Evolutionary conservation across 2,329 filamentous ascomycete genomes (phyloP).

Genomic region (Fusarium globosum): DNA sequence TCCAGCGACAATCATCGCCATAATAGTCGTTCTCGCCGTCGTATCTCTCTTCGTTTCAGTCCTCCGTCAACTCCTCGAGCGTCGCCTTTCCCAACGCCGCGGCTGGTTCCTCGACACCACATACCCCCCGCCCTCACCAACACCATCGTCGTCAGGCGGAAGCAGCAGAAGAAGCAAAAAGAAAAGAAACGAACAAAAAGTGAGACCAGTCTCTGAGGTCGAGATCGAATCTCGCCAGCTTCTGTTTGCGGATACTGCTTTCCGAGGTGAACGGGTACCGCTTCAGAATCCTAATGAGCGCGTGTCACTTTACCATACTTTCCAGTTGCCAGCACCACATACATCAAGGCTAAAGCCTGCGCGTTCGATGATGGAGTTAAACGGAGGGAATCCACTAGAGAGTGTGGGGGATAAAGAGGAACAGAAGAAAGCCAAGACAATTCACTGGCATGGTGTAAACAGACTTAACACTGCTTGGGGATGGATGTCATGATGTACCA

Average conservation of each 20-base stretch:
- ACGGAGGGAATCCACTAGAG: conserved; percentile 35
- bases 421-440: conserved; percentile 37
- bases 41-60: conserved; percentile 36
- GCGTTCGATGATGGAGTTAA: conserved; percentile 43
- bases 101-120: conserved; percentile 32
- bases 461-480: conserved; percentile 45
- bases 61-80: conserved; percentile 30
- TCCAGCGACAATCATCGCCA: conserved; percentile 36
- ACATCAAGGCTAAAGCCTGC: conserved; percentile 35
- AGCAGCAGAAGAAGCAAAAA: conserved; percentile 8
- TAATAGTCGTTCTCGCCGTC: conserved; percentile 32
- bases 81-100: conserved; percentile 19
- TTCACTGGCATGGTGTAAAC: conserved; percentile 46
- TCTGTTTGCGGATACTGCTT: conserved; percentile 21
- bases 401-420: conserved; percentile 14
- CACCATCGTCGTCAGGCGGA: conserved; percentile 5
- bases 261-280: conserved; percentile 32
- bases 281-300: conserved; percentile 28
- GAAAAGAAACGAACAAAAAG: not conserved
- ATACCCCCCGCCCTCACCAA: conserved; percentile 12
- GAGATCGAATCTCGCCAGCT: conserved; percentile 36
- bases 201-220: conserved; percentile 23
- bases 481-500: conserved; percentile 42
- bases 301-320: conserved; percentile 42
- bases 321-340: conserved; percentile 38